Evolutionary conservation across 345 rosid species (phyloP), one percentile per base, ranked within the genome.

Genomic region (Laguncularia racemosa): DNA sequence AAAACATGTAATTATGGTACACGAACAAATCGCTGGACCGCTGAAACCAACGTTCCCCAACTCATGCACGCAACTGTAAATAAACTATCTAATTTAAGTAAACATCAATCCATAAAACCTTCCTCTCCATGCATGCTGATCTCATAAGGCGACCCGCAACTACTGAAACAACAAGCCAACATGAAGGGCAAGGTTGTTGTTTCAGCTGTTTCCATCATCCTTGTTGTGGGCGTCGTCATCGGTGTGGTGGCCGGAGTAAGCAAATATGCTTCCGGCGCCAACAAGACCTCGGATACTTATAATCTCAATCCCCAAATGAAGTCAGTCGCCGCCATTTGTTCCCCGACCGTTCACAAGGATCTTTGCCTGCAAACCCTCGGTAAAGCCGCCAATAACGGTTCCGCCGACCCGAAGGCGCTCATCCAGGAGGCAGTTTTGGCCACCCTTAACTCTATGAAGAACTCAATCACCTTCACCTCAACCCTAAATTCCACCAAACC

Each of bases 321-420:
- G 69, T 78, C 78, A 0, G 81, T 76, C 23, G 46, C 71, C 2
- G 20, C 64, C 16, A 63, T 84, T 44, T 84, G 96, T 52, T 57
- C 64, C 13, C 33, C 75, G 12, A 76, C 88, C 2, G 70, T 71
- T 9, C 74, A 75, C 75, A 61, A 77, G 67, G 80, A 75, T 18
- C 68, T 66, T 0, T 89, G 97, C 67, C 59, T 70, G 3, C 76
- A 73, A 53, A 71, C 77, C n/a, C 78, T 89, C 2, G 57, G 69
- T 56, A 47, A 65, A 1, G 78, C 52, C 43, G 52, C 63, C 44
- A 14, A 66, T 15, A 69, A 69, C 12, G 70, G 71, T 45, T 69
- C 80, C 11, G 6, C 53, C 0, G 84, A 82, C 20, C 85, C 86
- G 6, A 79, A 76, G 63, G 80, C 82, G 20, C 78, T 67, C 56